Conservation (phyloP, 2,329 filamentous ascomycete species). For the Leptographium flavum region DNA sequence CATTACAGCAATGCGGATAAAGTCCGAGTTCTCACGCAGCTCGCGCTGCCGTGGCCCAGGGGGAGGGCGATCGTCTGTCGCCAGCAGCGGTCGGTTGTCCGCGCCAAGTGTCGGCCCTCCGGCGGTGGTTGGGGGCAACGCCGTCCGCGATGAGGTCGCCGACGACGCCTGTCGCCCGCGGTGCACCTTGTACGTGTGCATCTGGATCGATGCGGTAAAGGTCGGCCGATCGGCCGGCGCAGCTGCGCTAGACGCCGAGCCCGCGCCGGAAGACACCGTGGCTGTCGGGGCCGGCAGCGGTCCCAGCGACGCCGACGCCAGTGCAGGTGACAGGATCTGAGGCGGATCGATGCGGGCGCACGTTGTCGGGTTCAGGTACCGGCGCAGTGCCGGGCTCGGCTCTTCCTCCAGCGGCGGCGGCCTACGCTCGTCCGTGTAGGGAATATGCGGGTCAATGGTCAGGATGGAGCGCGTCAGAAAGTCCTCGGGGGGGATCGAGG, state of each 20-base stretch:
- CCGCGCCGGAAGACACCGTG: slow-evolving; percentile 5
- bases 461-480: slow-evolving; percentile 54
- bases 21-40: slow-evolving; percentile 56
- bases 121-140: neutral
- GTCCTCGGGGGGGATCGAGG: slow-evolving; percentile 51
- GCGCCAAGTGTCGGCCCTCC: neutral
- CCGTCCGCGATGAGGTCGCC: neutral
- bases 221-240: slow-evolving; percentile 14
- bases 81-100: neutral
- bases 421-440: slow-evolving; percentile 53
- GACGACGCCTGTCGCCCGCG: slow-evolving; percentile 7
- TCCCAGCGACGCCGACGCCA: neutral
- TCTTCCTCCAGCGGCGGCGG: slow-evolving; percentile 48
- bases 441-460: slow-evolving; percentile 50
- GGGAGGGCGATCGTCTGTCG: slow-evolving; percentile 11
- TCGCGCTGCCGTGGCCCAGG: slow-evolving; percentile 46
- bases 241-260: neutral
- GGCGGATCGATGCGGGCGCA: slow-evolving; percentile 26
- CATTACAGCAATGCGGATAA: slow-evolving; percentile 57
- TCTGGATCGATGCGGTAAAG: slow-evolving; percentile 55
- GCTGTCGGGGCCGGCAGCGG: neutral
- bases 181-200: slow-evolving; percentile 54
- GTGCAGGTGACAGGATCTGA: slow-evolving; percentile 6
- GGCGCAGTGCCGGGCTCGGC: slow-evolving; percentile 50
- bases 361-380: slow-evolving; percentile 52